A percentile compares a stretch with the other conserved stretches of the same genome.
phyloP scores from a whole-genome alignment of 2,329 filamentous ascomycete species.

The Sporothrix dimorphospora region DNA sequence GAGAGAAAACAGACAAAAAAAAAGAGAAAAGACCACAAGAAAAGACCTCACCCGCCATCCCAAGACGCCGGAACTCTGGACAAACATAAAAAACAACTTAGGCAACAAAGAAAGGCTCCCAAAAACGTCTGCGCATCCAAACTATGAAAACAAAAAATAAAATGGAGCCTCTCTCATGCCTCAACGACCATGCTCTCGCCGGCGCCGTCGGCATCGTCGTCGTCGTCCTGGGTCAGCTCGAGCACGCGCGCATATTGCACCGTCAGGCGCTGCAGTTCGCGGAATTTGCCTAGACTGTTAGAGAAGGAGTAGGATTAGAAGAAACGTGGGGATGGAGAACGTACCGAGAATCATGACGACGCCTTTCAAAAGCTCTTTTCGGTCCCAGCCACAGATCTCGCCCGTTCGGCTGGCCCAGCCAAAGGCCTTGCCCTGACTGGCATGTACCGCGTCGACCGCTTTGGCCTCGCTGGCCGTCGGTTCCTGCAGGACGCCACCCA shows the following conservation, averaged over 20 bases:
- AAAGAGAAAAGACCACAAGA: not conserved
- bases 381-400: slow-evolving; percentile 86
- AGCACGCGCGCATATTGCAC: slow-evolving; percentile 90
- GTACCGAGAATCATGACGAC: slow-evolving; percentile 91
- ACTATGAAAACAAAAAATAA: not conserved
- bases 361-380: slow-evolving; percentile 83
- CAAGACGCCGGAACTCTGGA: not conserved
- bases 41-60: not conserved
- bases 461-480: slow-evolving; percentile 35
- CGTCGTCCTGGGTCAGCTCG: slow-evolving; percentile 59
- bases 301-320: not conserved
- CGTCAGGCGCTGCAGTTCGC: slow-evolving; percentile 91
- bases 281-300: slow-evolving; percentile 76
- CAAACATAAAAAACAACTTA: not conserved
- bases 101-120: not conserved
- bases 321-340: slow-evolving; percentile 40
- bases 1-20: not conserved
- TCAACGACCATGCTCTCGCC: slow-evolving; percentile 33
- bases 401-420: slow-evolving; percentile 70
- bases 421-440: slow-evolving; percentile 48
- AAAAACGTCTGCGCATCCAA: not conserved
- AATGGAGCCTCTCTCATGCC: slow-evolving; percentile 11
- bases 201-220: slow-evolving; percentile 46
- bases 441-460: not conserved
- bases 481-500: slow-evolving; percentile 71